Evolutionary conservation across 1,284 basidiomycete genomes (phyloP), one percentile per base, ranked within the genome.

Genomic region (Cryptococcus deneoformans): DNA sequence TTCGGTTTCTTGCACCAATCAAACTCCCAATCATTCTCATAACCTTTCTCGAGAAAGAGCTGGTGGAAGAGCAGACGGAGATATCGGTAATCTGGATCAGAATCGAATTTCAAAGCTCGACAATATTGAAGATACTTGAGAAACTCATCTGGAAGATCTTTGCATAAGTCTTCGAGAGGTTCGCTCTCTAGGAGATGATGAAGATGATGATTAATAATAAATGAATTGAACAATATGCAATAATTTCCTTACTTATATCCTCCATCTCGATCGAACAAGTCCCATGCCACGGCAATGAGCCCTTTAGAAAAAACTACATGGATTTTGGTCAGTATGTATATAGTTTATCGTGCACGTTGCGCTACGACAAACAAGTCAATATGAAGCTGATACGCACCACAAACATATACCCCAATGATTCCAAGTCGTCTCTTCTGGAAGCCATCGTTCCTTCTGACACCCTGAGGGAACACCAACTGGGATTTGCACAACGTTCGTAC

Each of bases 211-310:
- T 48, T 38, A 29, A n/a, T 14, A 46, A 0, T 35, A 8, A 37
- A 11, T 29, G 35, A 12, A 14, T 14, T 4, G 7, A 37, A 12
- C 48, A 16, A 4, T 20, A 5, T 8, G 37, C 38, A 35, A 65
- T 66, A 64, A 60, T 71, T 71, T 79, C 86, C 96, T 97, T 82
- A 96, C 94, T 92, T 96, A 95, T 81, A 98, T 98, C 59, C 92
- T 97, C 94, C 80, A 96, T 96, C 82, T 97, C 96, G 83, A 97
- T 93, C 86, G 96, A 97, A 88, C 93, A 96, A 39, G 92, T 92
- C 60, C 93, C 94, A 82, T 97, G 94, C 94, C 94, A 97, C 16
- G 94, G 94, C 46, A 97, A 86, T 60, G 90, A 88, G 55, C 94
- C 92, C 66, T 92, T 90, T 65, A 97, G 86, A 86, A 97, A 96